Evolutionary conservation across 2,329 filamentous ascomycete species (phyloP), one percentile per base, ranked within the genome.

Genomic region (Colletotrichum sp.): DNA sequence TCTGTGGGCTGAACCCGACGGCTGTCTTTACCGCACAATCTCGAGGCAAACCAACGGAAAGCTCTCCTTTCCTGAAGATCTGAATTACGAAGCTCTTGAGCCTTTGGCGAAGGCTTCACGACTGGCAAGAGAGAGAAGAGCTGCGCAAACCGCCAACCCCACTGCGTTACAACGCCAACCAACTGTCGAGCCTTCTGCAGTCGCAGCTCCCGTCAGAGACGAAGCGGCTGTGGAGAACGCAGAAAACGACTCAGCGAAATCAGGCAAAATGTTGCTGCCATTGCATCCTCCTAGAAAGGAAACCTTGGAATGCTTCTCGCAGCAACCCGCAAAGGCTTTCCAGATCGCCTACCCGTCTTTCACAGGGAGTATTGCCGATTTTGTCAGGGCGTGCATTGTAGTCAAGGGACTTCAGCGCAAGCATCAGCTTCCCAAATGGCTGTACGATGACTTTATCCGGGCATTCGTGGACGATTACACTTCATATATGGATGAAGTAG

Each of bases 371-470:
- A 79, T 85, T 6, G 79, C 78, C 6, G 80, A 85, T 12, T 91
- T 91, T 69, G 79, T 90, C 29, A 83, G 82, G 27, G 88, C 87
- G 0, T 87, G 89, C 67, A 80, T 88, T 0, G 88, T 84, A 77
- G 79, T 91, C 9, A 81, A 86, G 22, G 84, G 83, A 68, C 81
- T 89, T 2, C 81, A 82, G 57, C 78, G 81, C 29, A 78, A 81
- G 15, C 81, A 82, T 11, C 68, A 78, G 6, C 79, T 90, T 22
- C 83, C 85, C 15, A 84, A 85, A 29, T 89, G 83, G 69, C 79
- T 90, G 0, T 91, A 87, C 75, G 90, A 92, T 78, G 90, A 91
- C 71, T 89, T 91, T 69, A 86, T 92, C 34, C 82, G 86, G 9
- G 80, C 82, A 3, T 90, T 88, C 67, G 82, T 85, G 3, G 80